Evolutionary conservation across 371 early-diverging fungal genomes (phyloP).

Genomic region (Amoeboaphelidium protococcarum): DNA sequence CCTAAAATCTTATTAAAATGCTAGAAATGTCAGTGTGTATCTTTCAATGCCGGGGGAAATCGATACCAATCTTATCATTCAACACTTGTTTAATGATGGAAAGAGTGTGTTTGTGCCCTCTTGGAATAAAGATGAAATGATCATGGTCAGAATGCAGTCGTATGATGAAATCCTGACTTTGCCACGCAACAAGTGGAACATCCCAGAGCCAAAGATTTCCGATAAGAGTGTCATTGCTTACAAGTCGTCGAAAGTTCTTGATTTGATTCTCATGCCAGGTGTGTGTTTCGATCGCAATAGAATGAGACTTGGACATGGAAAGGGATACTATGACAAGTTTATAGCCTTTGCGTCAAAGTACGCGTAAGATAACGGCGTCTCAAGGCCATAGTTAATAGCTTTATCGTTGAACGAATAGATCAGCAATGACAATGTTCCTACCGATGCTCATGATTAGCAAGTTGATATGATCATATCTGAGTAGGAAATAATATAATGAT

Average conservation of each 20-base stretch:
- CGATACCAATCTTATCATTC: conserved; percentile 22
- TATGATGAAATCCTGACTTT: conserved; percentile 26
- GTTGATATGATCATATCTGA: neutral
- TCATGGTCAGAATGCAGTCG: conserved; percentile 32
- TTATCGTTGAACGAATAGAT: neutral
- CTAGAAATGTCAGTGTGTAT: conserved; percentile 27
- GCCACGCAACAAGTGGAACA: conserved; percentile 33
- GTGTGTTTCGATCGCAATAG: conserved; percentile 30
- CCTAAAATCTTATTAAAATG: conserved; percentile 16
- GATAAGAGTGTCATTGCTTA: conserved; percentile 11
- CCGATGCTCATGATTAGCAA: neutral
- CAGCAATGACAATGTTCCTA: neutral
- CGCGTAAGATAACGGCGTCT: neutral
- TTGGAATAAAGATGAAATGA: conserved; percentile 29
- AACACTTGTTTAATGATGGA: conserved; percentile 16
- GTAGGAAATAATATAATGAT: neutral
- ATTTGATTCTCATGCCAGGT: conserved; percentile 35
- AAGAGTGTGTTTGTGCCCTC: conserved; percentile 35
- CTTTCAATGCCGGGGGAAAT: conserved; percentile 37
- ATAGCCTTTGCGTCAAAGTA: neutral
- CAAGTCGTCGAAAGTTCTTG: conserved; percentile 21
- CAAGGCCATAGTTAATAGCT: neutral
- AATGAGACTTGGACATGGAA: conserved; percentile 37
- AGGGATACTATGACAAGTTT: conserved; percentile 19
- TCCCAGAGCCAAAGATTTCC: conserved; percentile 28